phyloP scores from a whole-genome alignment of 176 grass and related monocot species.

The Musa troglodytarum region DNA sequence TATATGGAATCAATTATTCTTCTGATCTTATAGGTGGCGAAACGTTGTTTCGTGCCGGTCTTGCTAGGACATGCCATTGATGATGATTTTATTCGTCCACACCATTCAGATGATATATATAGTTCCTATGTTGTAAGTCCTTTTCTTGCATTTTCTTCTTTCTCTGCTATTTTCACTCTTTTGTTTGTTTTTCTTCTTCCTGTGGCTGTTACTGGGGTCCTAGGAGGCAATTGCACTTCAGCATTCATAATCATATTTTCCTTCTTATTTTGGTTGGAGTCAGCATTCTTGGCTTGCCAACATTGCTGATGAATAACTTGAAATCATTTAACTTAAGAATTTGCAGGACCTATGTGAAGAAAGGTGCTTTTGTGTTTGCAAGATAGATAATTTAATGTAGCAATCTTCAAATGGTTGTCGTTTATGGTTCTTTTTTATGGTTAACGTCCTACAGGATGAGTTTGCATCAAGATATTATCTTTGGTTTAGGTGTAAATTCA shows the following conservation, averaged over 20 bases:
- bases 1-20: background rate
- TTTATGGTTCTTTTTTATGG: background rate
- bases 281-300: background rate
- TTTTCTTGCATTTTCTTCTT: background rate
- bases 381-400: background rate
- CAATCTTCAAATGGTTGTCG: background rate
- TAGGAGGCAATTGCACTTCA: background rate
- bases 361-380: background rate
- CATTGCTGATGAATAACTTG: background rate
- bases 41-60: slow-evolving; percentile 77
- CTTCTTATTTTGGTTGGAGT: background rate
- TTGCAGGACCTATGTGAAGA: background rate
- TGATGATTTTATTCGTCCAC: slow-evolving; percentile 95
- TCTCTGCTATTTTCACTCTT: background rate
- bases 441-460: background rate
- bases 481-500: background rate
- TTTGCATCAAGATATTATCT: background rate
- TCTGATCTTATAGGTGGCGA: slow-evolving; percentile 61
- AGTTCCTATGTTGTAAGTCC: slow-evolving; percentile 75
- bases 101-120: slow-evolving; percentile 87
- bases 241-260: background rate
- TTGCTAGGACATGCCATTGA: slow-evolving; percentile 92
- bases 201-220: background rate
- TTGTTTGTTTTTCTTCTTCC: background rate
- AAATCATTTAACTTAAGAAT: too few relatives aligned